Conservation (phyloP, 2,329 filamentous ascomycete genomes). For the Rutstroemia sp. region DNA sequence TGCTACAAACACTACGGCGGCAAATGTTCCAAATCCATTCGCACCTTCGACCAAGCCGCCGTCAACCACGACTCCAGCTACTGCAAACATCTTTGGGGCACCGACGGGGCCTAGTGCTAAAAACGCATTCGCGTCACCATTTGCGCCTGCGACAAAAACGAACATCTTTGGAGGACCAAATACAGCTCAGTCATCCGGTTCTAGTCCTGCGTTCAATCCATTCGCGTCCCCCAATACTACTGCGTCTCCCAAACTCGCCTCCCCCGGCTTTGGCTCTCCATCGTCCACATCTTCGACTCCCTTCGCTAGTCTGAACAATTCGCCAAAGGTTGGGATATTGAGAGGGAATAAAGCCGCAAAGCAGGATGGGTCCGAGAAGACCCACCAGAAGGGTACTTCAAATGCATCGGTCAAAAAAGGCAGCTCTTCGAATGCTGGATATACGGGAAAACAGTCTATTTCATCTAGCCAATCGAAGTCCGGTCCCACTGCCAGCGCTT, state of each 20-base stretch:
- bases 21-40: slow-evolving; percentile 16
- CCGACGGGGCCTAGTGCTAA: background rate
- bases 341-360: background rate
- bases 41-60: background rate
- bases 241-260: background rate
- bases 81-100: slow-evolving; percentile 1
- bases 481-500: background rate
- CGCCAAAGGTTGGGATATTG: background rate
- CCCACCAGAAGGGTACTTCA: background rate
- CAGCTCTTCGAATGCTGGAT: background rate
- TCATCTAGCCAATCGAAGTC: background rate
- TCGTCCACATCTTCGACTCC: background rate
- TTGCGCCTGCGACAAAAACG: background rate
- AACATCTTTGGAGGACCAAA: slow-evolving; percentile 9
- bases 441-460: background rate
- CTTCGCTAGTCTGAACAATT: background rate
- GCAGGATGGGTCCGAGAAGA: slow-evolving; percentile 2
- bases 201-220: slow-evolving; percentile 8
- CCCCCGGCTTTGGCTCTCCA: slow-evolving; percentile 1
- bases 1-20: background rate
- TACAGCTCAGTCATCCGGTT: background rate
- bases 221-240: slow-evolving; percentile 6
- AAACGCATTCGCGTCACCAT: slow-evolving; percentile 3
- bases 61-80: background rate
- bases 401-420: background rate